Percentiles rank a stretch among this genome's conserved stretches.
Conservation (phyloP, 805 yeast genomes). For the Dipodascus albidus region DNA sequence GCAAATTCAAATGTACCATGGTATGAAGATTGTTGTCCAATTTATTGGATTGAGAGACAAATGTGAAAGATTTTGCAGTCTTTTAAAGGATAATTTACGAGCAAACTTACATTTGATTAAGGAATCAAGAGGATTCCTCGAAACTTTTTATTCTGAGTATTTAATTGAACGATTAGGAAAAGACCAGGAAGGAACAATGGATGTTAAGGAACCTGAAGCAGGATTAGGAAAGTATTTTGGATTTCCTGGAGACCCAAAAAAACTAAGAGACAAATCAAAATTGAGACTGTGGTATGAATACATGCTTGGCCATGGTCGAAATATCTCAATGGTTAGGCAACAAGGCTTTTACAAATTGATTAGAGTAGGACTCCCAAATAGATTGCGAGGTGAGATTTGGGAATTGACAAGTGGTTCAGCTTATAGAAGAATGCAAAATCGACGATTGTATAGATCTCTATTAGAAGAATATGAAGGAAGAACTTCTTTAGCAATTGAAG, state of each 20-base stretch:
- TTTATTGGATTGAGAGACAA: constrained; percentile 70
- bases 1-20: constrained; percentile 56
- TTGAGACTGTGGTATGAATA: constrained; percentile 92
- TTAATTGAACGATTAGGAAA: constrained; percentile 33
- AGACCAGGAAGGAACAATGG: constrained; percentile 32
- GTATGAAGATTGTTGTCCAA: constrained; percentile 50
- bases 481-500: constrained; percentile 79
- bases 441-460: constrained; percentile 45
- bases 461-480: constrained; percentile 52
- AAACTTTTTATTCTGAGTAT: constrained; percentile 77
- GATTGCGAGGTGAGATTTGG: constrained; percentile 94
- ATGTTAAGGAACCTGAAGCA: constrained; percentile 44
- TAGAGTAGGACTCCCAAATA: constrained; percentile 88
- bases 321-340: constrained; percentile 61
- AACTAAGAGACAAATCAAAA: constrained; percentile 68
- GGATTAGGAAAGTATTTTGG: constrained; percentile 80
- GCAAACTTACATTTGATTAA: constrained; percentile 53
- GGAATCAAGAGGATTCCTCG: constrained; percentile 48
- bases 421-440: constrained; percentile 53
- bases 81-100: constrained; percentile 48
- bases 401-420: constrained; percentile 83
- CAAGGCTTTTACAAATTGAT: constrained; percentile 72
- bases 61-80: constrained; percentile 70
- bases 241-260: constrained; percentile 81
- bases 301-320: constrained; percentile 73